phyloP scores from a whole-genome alignment of 2,329 filamentous ascomycete species.

The Aphanoascus verrucosus region DNA sequence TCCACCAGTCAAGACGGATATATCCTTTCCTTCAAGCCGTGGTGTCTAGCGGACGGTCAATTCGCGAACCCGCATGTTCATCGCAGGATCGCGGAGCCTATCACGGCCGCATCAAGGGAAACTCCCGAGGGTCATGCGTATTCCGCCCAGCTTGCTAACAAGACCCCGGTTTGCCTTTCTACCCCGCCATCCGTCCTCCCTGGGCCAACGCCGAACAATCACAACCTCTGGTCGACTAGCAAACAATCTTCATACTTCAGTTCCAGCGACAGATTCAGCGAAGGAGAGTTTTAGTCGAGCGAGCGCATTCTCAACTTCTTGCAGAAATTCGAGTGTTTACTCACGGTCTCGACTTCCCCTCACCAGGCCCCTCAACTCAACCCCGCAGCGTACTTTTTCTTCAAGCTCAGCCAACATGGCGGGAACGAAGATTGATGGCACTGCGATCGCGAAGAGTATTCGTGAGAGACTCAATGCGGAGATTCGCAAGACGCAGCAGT shows the following conservation, averaged over 20 bases:
- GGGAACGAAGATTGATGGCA: slow-evolving; percentile 89
- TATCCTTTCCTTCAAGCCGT: not conserved
- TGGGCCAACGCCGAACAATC: slow-evolving; percentile 15
- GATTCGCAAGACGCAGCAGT: slow-evolving; percentile 68
- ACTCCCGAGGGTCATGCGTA: slow-evolving; percentile 13
- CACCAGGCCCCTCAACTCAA: slow-evolving; percentile 2
- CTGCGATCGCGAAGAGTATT: slow-evolving; percentile 83
- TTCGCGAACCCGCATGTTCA: slow-evolving; percentile 1
- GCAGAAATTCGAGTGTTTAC: slow-evolving; percentile 50
- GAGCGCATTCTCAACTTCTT: slow-evolving; percentile 53
- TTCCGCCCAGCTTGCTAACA: slow-evolving; percentile 14
- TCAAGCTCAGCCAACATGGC: slow-evolving; percentile 57
- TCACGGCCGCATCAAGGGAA: not conserved
- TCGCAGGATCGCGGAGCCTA: slow-evolving; percentile 2
- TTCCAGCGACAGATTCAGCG: not conserved
- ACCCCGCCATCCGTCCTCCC: slow-evolving; percentile 12
- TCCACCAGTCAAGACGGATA: not conserved
- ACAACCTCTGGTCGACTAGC: not conserved
- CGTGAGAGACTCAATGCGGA: slow-evolving; percentile 69
- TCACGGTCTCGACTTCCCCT: slow-evolving; percentile 31
- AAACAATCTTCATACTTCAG: not conserved
- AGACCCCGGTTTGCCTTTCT: slow-evolving; percentile 4
- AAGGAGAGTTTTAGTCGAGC: not conserved
- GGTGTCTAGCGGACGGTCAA: not conserved
- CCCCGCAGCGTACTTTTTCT: slow-evolving; percentile 35